Conservation (phyloP, 2,329 filamentous ascomycete genomes). For the Cyanodermella asteris region DNA sequence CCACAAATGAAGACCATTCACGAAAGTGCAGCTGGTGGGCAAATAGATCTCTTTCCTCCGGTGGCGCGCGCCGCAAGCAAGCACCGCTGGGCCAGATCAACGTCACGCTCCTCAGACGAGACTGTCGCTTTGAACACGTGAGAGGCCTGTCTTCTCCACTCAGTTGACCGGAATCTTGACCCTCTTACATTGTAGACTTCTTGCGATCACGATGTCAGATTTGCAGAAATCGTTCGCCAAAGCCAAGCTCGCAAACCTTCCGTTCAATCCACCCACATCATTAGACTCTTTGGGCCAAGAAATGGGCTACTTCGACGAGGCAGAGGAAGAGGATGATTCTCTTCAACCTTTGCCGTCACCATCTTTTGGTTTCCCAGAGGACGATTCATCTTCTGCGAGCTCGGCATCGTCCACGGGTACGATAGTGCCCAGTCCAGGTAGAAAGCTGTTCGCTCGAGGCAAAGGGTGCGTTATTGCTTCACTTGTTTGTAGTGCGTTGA, state of each 20-base stretch:
- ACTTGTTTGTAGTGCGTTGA: not conserved
- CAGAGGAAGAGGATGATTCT: constrained; percentile 16
- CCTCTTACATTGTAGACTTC: too few species aligned
- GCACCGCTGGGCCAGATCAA: too few species aligned
- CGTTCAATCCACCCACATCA: constrained; percentile 29
- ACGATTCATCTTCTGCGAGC: constrained; percentile 52
- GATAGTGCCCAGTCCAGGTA: constrained; percentile 56
- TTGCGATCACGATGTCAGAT: constrained; percentile 63
- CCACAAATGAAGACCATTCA: too few species aligned
- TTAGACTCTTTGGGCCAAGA: constrained; percentile 25
- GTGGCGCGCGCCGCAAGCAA: too few species aligned
- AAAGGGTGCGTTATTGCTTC: constrained; percentile 31
- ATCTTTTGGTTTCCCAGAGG: constrained; percentile 28
- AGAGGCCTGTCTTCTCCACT: too few species aligned
- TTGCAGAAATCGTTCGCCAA: constrained; percentile 61
- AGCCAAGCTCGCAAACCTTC: constrained; percentile 43
- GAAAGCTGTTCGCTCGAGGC: constrained; percentile 50
- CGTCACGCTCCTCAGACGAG: too few species aligned
- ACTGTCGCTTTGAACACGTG: too few species aligned
- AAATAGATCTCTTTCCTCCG: too few species aligned
- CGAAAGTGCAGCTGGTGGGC: too few species aligned
- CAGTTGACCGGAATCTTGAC: too few species aligned
- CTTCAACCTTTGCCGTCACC: constrained; percentile 9
- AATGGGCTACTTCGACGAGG: constrained; percentile 19
- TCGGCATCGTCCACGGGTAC: constrained; percentile 88